phyloP scores from a whole-genome alignment of 768 basidiomycete genomes.

The Tulasnella sp. region DNA sequence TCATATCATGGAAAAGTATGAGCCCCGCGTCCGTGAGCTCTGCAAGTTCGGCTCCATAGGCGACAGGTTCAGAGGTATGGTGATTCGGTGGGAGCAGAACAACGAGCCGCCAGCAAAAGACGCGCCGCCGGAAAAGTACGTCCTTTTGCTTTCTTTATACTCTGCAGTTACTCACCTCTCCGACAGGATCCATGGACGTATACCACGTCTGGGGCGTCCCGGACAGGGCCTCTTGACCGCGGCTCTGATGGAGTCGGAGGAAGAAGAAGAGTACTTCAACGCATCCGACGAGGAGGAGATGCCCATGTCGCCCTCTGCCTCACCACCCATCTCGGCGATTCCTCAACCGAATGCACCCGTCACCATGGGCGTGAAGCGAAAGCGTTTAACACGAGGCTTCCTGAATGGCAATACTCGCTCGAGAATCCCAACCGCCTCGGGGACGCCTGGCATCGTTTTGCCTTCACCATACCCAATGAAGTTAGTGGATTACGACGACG shows the following conservation, averaged over 20 bases:
- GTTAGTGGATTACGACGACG: constrained; percentile 65
- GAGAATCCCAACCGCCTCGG: constrained; percentile 25
- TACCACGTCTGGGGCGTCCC: constrained; percentile 10
- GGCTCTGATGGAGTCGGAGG: constrained; percentile 44
- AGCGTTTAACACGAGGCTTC: constrained; percentile 19
- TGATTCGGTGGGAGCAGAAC: constrained; percentile 84
- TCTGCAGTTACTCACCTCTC: constrained; percentile 14
- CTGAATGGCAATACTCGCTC: constrained; percentile 20
- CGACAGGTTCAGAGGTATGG: constrained; percentile 56
- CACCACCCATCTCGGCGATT: constrained; percentile 18
- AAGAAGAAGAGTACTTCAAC: constrained; percentile 93
- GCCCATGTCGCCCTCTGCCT: constrained; percentile 22
- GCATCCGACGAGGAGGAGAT: constrained; percentile 64
- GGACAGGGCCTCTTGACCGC: constrained; percentile 26
- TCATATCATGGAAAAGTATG: constrained; percentile 70
- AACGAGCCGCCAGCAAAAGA: constrained; percentile 58
- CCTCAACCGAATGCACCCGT: constrained; percentile 14
- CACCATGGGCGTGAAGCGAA: constrained; percentile 18
- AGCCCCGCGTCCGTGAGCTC: constrained; percentile 50
- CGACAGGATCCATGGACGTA: constrained; percentile 15
- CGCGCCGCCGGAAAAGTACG: constrained; percentile 23
- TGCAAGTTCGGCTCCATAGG: constrained; percentile 47
- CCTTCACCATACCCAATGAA: constrained; percentile 32
- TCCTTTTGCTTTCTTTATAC: constrained; percentile 38
- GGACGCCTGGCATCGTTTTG: constrained; percentile 30